Base-by-base conservation (phyloP, 2,329 filamentous ascomycete species). In the Cladosporium sp. region DNA sequence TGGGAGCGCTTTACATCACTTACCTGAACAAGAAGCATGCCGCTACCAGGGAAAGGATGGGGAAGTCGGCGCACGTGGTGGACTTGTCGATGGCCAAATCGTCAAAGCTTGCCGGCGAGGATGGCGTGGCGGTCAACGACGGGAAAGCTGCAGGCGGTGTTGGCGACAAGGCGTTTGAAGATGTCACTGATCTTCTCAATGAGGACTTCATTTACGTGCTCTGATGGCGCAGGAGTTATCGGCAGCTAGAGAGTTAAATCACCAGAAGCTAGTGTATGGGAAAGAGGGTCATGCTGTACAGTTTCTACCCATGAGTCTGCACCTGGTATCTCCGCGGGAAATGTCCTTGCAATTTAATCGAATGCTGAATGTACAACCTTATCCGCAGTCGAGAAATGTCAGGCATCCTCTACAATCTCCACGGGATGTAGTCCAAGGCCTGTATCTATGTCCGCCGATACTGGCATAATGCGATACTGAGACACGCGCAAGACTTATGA, bases 201-300 rank as follows among this genome's bases (percentile, higher is more conserved):
- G 84, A 87, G 65, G 84, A 87, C 61, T 87, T 87, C 65, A 76
- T 86, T 6, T 87, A 83, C 70, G 77, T 86, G 2, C 84, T 76
- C 52, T 81, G 22, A 58, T 43, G 17, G 42, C 20, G 25, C 25
- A 34, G 4, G 8, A 9, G 11, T 2, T 34, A 9, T 9, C 30
- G 30, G 30, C 30, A 34, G 4, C 30, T 34, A 8, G 3, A 5
- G 9, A 34, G 30, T 14, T 11, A 30, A 6, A 28, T 47, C 5
- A 47, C 43, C 12, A 28, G 15, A 28, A 47, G 43, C 22, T 25
- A 30, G 28, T 30, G 28, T 9, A 30, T 30, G 28, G 28, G 9
- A 5, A 5, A 30, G 5, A 30, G 9, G 28, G 28, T 5, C 5
- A 30, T 30, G 28, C n/a, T n/a, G n/a, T n/a, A n/a, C n/a, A n/a